A percentile compares a stretch with the other conserved stretches of the same genome.
These are phyloP conservation scores for Neofusicoccum kwambonambiense DNA, from an alignment of 2,329 filamentous ascomycete species.

Conservation along the genomic window DNA sequence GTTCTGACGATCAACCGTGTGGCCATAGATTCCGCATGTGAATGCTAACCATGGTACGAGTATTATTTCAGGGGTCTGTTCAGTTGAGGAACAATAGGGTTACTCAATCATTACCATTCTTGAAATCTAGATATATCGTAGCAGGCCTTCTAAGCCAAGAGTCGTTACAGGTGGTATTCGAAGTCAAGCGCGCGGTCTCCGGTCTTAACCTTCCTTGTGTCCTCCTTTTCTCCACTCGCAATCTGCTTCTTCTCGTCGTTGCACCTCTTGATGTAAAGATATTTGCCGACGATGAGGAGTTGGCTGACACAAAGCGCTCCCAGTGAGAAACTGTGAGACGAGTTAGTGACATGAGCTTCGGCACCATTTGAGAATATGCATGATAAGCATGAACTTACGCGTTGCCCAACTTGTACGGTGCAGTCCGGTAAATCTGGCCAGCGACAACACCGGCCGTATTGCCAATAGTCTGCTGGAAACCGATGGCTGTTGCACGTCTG, in stretches of 20 bases:
- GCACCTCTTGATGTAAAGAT: constrained; percentile 44
- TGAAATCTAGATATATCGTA: not conserved
- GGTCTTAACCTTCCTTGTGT: constrained; percentile 46
- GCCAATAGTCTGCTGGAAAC: constrained; percentile 48
- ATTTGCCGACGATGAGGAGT: constrained; percentile 40
- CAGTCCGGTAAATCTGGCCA: constrained; percentile 44
- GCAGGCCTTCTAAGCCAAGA: not conserved
- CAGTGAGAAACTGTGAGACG: constrained; percentile 31
- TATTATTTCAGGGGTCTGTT: no score
- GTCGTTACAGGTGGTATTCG: constrained; percentile 40
- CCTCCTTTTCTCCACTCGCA: constrained; percentile 42
- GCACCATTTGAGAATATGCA: not conserved
- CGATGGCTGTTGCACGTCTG: constrained; percentile 48
- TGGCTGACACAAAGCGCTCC: constrained; percentile 36
- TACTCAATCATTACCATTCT: not conserved
- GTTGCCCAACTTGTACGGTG: constrained; percentile 22
- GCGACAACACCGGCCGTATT: constrained; percentile 51
- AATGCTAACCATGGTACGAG: no score
- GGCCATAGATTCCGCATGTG: no score
- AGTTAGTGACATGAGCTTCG: not conserved
- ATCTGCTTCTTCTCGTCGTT: constrained; percentile 44
- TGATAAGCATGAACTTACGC: not conserved
- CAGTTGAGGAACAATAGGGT: no score
- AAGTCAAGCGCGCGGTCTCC: constrained; percentile 52
- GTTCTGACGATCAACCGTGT: no score